Base-by-base conservation (phyloP, 495 filamentous ascomycete genomes). In the Aspergillus steynii region DNA sequence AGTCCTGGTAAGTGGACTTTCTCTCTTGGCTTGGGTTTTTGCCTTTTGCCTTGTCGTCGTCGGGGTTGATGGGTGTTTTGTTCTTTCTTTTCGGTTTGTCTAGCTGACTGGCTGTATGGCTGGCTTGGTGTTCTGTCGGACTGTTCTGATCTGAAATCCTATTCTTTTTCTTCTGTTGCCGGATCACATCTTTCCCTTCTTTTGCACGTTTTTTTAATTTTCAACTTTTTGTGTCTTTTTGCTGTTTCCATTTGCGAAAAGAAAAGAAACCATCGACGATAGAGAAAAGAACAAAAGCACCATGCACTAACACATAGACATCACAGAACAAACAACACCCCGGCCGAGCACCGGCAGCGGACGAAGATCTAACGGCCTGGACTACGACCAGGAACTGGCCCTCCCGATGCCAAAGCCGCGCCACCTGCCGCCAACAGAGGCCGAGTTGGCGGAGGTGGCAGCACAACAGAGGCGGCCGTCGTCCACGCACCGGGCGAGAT, bases 381-480 rank as follows among this genome's bases (percentile, higher is more conserved):
- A 77, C 54, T 73, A 70, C 49, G 64, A 77, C 42, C 45, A 56
- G 14, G 65, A 66, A 15, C 60, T 77, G 6, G 73, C 73, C 28
- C 28, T 76, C 5, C 70, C 71, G 1, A 74, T 73, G 71, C 70
- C 71, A 0, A 74, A 74, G 46, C 68, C 68, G 3, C 65, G 53
- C 28, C 65, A 58, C 45, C 28, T 48, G 4, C 50, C 49, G 28
- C 58, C 54, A 48, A 20, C 55, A 1, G 55, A 61, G 32, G 42
- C 49, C n/a, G 47, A 47, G 10, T 14, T 42, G 9, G 25, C 48
- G 2, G 53, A 34, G 55, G 34, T 31, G 58, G 29, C 1, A n/a
- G 70, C n/a, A 58, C 65, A 4, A 4, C 50, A 28, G 34, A 29
- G 28, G 5, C 25, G 27, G 28, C 32, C 28, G 25, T 9, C 31